Evolutionary conservation across 306 rosid species (phyloP).

Genomic region (Prunus davidiana): DNA sequence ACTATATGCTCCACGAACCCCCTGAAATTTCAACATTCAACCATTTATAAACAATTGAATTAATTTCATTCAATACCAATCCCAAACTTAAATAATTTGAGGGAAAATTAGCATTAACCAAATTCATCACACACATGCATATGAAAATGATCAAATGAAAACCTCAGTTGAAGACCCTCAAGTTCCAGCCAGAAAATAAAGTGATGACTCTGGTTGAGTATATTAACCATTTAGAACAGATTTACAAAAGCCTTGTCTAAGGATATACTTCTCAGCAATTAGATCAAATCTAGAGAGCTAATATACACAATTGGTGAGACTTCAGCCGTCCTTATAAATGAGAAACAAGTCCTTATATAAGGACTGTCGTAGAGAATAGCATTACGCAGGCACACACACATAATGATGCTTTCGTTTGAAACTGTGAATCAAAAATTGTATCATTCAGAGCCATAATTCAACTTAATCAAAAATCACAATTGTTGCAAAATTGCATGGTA

Average conservation of each 20-base stretch:
- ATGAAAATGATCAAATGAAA: background rate
- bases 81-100: background rate
- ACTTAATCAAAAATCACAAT: too few relatives aligned
- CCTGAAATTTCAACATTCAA: conserved; percentile 49
- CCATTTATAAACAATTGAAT: background rate
- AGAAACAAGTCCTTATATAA: background rate
- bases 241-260: background rate
- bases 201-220: background rate
- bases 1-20: conserved; percentile 88
- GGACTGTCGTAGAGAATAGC: too few relatives aligned
- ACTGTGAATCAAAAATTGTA: too few relatives aligned
- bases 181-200: background rate
- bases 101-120: background rate
- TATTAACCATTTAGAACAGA: background rate
- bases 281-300: background rate
- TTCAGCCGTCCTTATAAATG: background rate
- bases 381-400: too few relatives aligned
- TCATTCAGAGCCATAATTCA: too few relatives aligned
- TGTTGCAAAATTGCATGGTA: too few relatives aligned
- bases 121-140: background rate
- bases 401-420: too few relatives aligned
- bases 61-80: background rate
- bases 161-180: background rate
- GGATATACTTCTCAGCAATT: background rate
- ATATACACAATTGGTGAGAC: background rate